These are phyloP conservation scores for Scedosporium aurantiacum DNA, from an alignment of 2,329 filamentous ascomycete genomes.

Conservation along the genomic window DNA sequence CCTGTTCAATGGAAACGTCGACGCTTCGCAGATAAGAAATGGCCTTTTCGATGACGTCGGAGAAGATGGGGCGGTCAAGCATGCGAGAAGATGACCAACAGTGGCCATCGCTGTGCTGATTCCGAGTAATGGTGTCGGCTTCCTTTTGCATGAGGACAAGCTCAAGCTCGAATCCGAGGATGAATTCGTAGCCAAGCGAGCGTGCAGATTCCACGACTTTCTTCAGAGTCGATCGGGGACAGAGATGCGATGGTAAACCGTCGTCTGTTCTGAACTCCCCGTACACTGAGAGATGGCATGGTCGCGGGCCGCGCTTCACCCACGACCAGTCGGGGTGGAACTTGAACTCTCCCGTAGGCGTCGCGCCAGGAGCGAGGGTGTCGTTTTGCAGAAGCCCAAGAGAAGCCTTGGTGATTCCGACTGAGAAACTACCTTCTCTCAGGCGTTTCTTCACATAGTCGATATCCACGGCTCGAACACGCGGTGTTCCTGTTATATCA, in stretches of 20 bases:
- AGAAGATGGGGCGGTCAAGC: constrained; percentile 45
- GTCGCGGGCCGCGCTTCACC: constrained; percentile 45
- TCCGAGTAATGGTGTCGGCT: constrained; percentile 16
- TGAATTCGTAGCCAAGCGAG: constrained; percentile 42
- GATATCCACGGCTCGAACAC: constrained; percentile 58
- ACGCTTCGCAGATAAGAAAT: constrained; percentile 46
- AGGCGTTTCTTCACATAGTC: constrained; percentile 39
- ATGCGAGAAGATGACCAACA: constrained; percentile 59
- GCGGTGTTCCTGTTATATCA: constrained; percentile 62
- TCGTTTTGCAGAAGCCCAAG: constrained; percentile 62
- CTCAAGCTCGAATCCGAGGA: constrained; percentile 74
- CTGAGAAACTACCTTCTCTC: constrained; percentile 28
- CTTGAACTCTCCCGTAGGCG: constrained; percentile 53
- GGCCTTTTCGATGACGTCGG: constrained; percentile 55
- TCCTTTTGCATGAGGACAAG: constrained; percentile 54
- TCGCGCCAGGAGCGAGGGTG: constrained; percentile 36
- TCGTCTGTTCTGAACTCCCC: constrained; percentile 52
- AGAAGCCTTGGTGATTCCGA: constrained; percentile 54
- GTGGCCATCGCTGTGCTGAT: constrained; percentile 42
- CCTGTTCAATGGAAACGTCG: constrained; percentile 57
- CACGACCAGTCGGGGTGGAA: constrained; percentile 56
- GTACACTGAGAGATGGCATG: constrained; percentile 54
- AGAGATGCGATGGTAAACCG: constrained; percentile 39
- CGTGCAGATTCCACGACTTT: constrained; percentile 40
- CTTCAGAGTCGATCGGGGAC: constrained; percentile 55